Evolutionary conservation across 2,329 filamentous ascomycete species (phyloP).

Genomic region (Laburnicola sp.): DNA sequence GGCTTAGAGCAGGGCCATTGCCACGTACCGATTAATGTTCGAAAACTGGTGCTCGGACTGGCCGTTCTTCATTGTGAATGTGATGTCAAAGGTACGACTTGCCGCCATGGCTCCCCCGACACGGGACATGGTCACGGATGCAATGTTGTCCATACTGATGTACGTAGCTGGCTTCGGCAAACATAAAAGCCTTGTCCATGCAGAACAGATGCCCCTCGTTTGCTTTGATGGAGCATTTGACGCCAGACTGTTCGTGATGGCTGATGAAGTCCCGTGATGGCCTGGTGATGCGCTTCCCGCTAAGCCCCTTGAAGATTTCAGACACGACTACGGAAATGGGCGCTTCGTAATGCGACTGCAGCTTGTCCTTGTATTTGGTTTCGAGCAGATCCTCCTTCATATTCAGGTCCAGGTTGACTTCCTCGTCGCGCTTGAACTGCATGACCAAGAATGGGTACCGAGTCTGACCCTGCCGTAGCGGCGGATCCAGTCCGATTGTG

Average conservation of each 20-base stretch:
- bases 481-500: conserved; percentile 90
- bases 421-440: conserved; percentile 98
- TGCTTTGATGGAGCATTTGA: conserved; percentile 99
- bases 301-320: conserved; percentile 91
- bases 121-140: conserved; percentile 90
- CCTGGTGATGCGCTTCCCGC: conserved; percentile 91
- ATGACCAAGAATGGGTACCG: conserved; percentile 98
- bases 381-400: conserved; percentile 88
- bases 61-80: conserved; percentile 85
- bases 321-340: conserved; percentile 92
- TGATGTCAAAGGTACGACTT: conserved; percentile 95
- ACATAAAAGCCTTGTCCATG: conserved; percentile 97
- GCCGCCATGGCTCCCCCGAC: conserved; percentile 93
- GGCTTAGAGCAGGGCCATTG: not conserved
- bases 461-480: conserved; percentile 93
- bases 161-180: conserved; percentile 96
- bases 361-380: conserved; percentile 84
- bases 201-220: conserved; percentile 98
- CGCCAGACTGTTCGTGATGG: conserved; percentile 89
- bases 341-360: conserved; percentile 82
- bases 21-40: conserved; percentile 83
- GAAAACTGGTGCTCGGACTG: conserved; percentile 91
- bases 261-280: conserved; percentile 93
- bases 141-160: conserved; percentile 90
- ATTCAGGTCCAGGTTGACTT: conserved; percentile 94